Evolutionary conservation across 345 rosid species (phyloP), one percentile per base, ranked within the genome.

Genomic region (Citrus trifoliata): DNA sequence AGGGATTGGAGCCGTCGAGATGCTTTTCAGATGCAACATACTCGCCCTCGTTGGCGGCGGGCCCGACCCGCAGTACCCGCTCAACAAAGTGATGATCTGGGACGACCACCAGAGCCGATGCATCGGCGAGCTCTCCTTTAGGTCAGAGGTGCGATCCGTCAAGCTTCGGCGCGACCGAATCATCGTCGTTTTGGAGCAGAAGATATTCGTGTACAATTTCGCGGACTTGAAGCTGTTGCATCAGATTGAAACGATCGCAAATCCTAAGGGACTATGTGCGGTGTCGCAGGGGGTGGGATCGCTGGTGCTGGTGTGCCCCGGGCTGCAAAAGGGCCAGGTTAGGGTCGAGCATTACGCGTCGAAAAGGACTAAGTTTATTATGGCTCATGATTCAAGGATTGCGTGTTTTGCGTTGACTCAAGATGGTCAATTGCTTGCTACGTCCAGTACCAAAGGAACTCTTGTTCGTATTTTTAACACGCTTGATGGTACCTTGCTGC

Each of bases 41-140:
- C 79, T 97, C n/a, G 98, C 99, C 4, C 87, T 97, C 6, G 95
- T 94, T 3, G 99, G 98, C 25, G 98, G 98, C 7, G 99, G 99
- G 21, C 82, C 93, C n/a, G 88, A 88, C 70, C 98, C 99, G 21
- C 90, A 91, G 65, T 96, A 89, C 66, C 88, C 97, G 18, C 94
- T 88, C 0, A 93, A 86, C n/a, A 95, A 91, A 85, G 96, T 91
- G 25, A 91, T 95, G 96, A 89, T 95, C 67, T 95, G 99, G 99
- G 99, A 95, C 66, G 98, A 95, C 69, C 96, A 93, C 67, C 96
- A 89, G 79, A 85, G 95, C 42, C 88, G 95, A 24, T 93, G 96
- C 81, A 89, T 92, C 42, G 97, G 97, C 0, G 99, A 95, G 84
- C 93, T 95, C 28, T 88, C 97, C 4, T 95, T 95, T 72, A 85